These are phyloP conservation scores for Suhomyces bribrorum DNA, from an alignment of 1,139 yeast genomes.

Conservation along the genomic window DNA sequence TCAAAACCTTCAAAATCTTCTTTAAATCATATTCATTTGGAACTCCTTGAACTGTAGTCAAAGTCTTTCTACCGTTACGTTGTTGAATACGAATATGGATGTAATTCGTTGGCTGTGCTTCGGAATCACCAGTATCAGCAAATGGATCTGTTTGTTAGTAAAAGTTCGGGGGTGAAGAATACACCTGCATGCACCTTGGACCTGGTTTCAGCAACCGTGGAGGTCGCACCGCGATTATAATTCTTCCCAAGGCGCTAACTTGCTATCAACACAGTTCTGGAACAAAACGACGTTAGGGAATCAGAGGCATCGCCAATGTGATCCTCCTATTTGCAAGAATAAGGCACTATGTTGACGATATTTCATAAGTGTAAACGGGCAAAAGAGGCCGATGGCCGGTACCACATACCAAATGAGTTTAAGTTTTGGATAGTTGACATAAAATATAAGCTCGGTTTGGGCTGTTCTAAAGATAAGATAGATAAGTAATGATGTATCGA, in stretches of 20 bases:
- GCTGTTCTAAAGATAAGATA: conserved; percentile 10
- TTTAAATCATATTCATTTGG: conserved; percentile 94
- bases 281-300: too few relatives aligned
- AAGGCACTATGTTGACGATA: too few relatives aligned
- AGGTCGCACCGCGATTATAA: too few relatives aligned
- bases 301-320: too few relatives aligned
- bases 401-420: conserved; percentile 79
- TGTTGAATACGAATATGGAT: conserved; percentile 99
- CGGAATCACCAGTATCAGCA: conserved; percentile 99
- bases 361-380: too few relatives aligned
- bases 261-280: too few relatives aligned
- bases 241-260: too few relatives aligned
- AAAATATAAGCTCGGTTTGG: conserved; percentile 26
- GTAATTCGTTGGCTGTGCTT: conserved; percentile 92
- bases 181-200: too few relatives aligned
- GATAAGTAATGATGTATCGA: background rate
- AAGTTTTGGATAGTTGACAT: conserved; percentile 96
- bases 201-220: too few relatives aligned
- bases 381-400: background rate
- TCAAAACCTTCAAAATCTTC: conserved; percentile 88
- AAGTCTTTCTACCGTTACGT: conserved; percentile 99
- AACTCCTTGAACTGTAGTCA: conserved; percentile 97
- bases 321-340: too few relatives aligned
- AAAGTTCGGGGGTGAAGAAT: too few relatives aligned
- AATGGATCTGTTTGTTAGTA: conserved; percentile 69